Conservation (phyloP, 805 yeast genomes). For the Myxozyma geophila region DNA sequence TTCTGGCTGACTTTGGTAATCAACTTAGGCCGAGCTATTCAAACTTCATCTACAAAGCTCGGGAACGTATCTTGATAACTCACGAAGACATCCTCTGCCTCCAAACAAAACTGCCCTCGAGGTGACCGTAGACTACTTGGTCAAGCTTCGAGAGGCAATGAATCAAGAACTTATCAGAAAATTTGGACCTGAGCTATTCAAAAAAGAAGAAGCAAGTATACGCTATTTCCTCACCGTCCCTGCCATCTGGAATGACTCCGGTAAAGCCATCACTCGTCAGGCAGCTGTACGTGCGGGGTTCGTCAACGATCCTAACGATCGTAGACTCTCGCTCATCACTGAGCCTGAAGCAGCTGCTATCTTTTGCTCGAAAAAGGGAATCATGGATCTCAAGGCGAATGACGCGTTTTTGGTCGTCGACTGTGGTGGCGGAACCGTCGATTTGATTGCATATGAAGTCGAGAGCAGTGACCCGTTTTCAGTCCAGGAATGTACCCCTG, state of each 20-base stretch:
- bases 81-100: constrained; percentile 13
- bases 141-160: constrained; percentile 16
- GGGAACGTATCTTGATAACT: constrained; percentile 12
- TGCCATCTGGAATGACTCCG: constrained; percentile 35
- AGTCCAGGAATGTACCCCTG: constrained; percentile 30
- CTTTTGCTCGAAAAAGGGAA: constrained; percentile 26
- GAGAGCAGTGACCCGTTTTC: constrained; percentile 30
- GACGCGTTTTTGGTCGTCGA: constrained; percentile 32
- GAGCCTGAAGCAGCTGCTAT: constrained; percentile 37
- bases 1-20: not conserved
- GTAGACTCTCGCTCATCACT: constrained; percentile 24
- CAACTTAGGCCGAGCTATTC: constrained; percentile 24
- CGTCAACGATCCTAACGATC: constrained; percentile 18
- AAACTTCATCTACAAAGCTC: constrained; percentile 27
- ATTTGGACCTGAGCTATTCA: constrained; percentile 14
- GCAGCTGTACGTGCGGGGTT: constrained; percentile 36
- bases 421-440: constrained; percentile 37
- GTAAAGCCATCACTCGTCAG: constrained; percentile 25
- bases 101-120: constrained; percentile 29
- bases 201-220: constrained; percentile 17
- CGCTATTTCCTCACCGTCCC: constrained; percentile 34
- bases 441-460: constrained; percentile 34
- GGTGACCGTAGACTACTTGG: constrained; percentile 28
- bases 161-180: constrained; percentile 10
- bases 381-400: constrained; percentile 6